Evolutionary conservation across 1,139 yeast species (phyloP).

Genomic region (Geotrichum aggregatum): DNA sequence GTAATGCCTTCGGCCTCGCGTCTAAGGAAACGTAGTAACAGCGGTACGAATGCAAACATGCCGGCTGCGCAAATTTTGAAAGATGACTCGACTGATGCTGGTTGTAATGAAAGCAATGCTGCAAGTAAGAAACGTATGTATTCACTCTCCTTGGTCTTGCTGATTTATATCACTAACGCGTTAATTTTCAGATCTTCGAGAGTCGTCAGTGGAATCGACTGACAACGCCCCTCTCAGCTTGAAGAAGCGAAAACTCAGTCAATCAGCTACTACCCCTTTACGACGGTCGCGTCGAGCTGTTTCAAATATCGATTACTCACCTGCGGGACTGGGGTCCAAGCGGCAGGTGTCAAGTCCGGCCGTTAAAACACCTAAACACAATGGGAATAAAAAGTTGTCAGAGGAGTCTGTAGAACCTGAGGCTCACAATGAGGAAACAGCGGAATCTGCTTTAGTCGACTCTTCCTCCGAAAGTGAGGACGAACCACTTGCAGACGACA

Average conservation of each 20-base stretch:
- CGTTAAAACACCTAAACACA: background rate
- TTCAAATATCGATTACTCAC: constrained; percentile 15
- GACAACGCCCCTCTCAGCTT: background rate
- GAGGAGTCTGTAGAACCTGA: background rate
- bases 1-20: constrained; percentile 17
- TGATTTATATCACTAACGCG: constrained; percentile 5
- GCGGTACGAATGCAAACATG: background rate
- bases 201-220: constrained; percentile 2
- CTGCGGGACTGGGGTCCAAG: constrained; percentile 12
- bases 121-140: constrained; percentile 1
- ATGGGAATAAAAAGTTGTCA: background rate
- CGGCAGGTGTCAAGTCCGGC: background rate
- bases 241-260: constrained; percentile 7
- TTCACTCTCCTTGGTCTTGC: background rate
- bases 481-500: background rate
- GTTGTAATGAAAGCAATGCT: background rate
- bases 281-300: constrained; percentile 18
- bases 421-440: background rate
- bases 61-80: background rate
- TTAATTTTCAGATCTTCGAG: constrained; percentile 5
- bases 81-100: background rate
- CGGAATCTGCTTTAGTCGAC: background rate
- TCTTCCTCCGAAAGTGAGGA: background rate
- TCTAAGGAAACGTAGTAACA: constrained; percentile 11
- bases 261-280: constrained; percentile 7